A percentile compares a stretch with the other conserved stretches of the same genome.
Evolutionary conservation across 164 flowering plant genomes (phyloP).

Genomic region (Vitis cinerea): DNA sequence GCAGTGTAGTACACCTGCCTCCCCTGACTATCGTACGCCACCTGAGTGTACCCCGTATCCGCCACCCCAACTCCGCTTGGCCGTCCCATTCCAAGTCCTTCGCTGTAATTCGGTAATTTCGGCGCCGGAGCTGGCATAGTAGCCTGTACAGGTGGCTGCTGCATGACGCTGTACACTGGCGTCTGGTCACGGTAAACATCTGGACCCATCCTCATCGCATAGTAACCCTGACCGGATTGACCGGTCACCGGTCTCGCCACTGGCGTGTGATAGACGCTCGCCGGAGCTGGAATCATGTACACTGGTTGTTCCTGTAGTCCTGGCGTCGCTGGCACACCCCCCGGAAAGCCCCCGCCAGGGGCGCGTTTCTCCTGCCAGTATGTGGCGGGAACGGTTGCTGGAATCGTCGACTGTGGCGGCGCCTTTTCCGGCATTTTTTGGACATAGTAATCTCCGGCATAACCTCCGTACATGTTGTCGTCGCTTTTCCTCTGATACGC

Average conservation of each 20-base stretch:
- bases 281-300: constrained; percentile 37
- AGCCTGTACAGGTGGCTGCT: constrained; percentile 4
- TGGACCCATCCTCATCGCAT: constrained; percentile 29
- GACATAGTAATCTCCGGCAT: constrained; percentile 20
- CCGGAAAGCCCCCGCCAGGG: constrained; percentile 23
- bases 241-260: constrained; percentile 30
- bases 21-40: constrained; percentile 65
- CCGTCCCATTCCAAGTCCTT: constrained; percentile 12
- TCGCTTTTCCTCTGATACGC: constrained; percentile 27
- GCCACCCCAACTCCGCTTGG: constrained; percentile 7
- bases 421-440: constrained; percentile 28
- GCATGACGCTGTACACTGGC: constrained; percentile 37
- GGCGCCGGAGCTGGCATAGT: constrained; percentile 11
- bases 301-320: constrained; percentile 28
- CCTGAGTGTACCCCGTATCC: constrained; percentile 39
- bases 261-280: constrained; percentile 26
- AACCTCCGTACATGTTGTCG: constrained; percentile 21
- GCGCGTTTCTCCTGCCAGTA: constrained; percentile 37
- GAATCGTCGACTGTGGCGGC: constrained; percentile 7
- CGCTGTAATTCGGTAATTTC: constrained; percentile 9
- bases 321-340: constrained; percentile 12
- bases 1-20: constrained; percentile 64
- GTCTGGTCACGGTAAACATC: constrained; percentile 45
- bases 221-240: constrained; percentile 34
- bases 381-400: constrained; percentile 11